Conservation (phyloP, 257 asterid genomes). For the Parsonsia alboflavescens region DNA sequence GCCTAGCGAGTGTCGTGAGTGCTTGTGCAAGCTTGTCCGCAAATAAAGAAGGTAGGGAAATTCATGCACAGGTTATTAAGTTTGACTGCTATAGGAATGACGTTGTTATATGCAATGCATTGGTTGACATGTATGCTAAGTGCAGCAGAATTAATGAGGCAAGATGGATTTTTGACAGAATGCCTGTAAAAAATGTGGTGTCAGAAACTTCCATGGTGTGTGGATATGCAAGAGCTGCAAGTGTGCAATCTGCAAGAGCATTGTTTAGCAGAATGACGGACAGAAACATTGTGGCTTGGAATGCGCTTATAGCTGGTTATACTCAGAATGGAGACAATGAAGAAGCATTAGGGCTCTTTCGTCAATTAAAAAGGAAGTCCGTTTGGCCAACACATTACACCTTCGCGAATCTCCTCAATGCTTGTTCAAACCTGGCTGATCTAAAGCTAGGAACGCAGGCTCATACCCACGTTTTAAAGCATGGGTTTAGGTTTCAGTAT, state of each 20-base stretch:
- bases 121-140: slow-evolving; percentile 14
- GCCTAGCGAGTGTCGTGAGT: slow-evolving; percentile 21
- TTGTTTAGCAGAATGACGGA: slow-evolving; percentile 14
- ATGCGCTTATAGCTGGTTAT: slow-evolving; percentile 28
- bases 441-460: slow-evolving; percentile 20
- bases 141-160: slow-evolving; percentile 13
- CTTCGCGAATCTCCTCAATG: slow-evolving; percentile 24
- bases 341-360: slow-evolving; percentile 23
- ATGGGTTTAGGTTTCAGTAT: slow-evolving; percentile 11
- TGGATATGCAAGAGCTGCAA: slow-evolving; percentile 11
- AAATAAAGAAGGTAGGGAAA: slow-evolving; percentile 16
- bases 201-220: slow-evolving; percentile 13
- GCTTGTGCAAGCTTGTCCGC: slow-evolving; percentile 23
- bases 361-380: slow-evolving; percentile 16
- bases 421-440: slow-evolving; percentile 23
- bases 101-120: slow-evolving; percentile 8
- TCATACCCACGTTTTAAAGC: slow-evolving; percentile 14
- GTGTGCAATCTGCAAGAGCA: slow-evolving; percentile 14
- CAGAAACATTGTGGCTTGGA: slow-evolving; percentile 26
- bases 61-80: slow-evolving; percentile 17
- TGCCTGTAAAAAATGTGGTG: slow-evolving; percentile 8
- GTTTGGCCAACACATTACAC: slow-evolving; percentile 23
- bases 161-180: slow-evolving; percentile 15
- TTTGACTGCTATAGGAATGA: slow-evolving; percentile 19
- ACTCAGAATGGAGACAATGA: slow-evolving; percentile 23